These are phyloP conservation scores for Thuja plicata DNA, from an alignment of 83 land plant genomes.

Conservation along the genomic window DNA sequence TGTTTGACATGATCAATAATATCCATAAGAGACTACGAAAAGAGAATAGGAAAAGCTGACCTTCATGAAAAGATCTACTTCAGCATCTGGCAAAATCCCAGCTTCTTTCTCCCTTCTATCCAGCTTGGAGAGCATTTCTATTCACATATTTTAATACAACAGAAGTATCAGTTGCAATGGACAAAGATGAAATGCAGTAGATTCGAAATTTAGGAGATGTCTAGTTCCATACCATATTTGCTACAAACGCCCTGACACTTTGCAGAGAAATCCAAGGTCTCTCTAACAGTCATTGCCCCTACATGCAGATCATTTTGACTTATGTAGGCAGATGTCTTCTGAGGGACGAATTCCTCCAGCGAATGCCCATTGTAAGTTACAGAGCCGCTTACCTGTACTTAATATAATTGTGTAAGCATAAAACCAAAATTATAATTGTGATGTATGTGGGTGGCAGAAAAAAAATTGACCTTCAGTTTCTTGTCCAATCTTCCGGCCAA, in stretches of 20 bases:
- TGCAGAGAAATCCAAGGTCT: neutral
- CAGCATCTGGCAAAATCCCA: constrained; percentile 61
- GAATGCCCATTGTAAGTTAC: constrained; percentile 34
- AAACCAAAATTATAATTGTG: too few relatives aligned
- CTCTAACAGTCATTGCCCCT: neutral
- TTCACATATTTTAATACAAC: neutral
- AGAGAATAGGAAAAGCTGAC: neutral
- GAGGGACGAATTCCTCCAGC: constrained; percentile 14
- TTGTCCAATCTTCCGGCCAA: neutral
- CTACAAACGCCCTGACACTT: neutral
- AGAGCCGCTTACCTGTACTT: constrained; percentile 18
- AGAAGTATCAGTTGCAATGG: neutral
- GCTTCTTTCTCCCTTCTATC: constrained; percentile 62
- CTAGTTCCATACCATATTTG: neutral
- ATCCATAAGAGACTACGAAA: neutral
- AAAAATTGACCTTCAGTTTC: constrained; percentile 17
- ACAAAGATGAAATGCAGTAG: too few relatives aligned
- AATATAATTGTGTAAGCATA: neutral
- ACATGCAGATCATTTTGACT: constrained; percentile 26
- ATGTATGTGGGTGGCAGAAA: too few relatives aligned
- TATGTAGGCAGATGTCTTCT: constrained; percentile 23
- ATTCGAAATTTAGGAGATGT: neutral
- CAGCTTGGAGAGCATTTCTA: constrained; percentile 31
- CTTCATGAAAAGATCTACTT: constrained; percentile 46
- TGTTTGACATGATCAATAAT: neutral